A percentile compares a stretch with the other conserved stretches of the same genome.
Conservation (phyloP, 129 eudicot genomes). For the Flaveria trinervia region DNA sequence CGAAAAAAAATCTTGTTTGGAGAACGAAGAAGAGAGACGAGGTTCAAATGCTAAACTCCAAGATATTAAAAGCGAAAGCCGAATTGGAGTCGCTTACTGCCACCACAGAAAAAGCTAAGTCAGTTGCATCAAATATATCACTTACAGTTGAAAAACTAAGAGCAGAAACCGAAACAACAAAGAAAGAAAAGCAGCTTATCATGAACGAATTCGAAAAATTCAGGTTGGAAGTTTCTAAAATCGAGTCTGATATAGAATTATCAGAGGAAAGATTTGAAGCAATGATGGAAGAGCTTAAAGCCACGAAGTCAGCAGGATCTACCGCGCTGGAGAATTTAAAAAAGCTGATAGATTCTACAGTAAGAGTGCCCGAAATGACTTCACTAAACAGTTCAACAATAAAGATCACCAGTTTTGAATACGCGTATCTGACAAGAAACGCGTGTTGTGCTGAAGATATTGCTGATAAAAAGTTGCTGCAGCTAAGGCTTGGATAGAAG, state of each 20-base stretch:
- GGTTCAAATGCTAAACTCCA: constrained; percentile 59
- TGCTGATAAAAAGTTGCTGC: constrained; percentile 83
- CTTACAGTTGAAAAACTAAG: constrained; percentile 51
- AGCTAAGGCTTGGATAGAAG: constrained; percentile 85
- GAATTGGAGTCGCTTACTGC: constrained; percentile 54
- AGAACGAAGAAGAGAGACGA: constrained; percentile 53
- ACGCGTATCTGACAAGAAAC: constrained; percentile 61
- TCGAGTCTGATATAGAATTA: constrained; percentile 57
- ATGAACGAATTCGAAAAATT: constrained; percentile 43
- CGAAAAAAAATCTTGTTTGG: constrained; percentile 42
- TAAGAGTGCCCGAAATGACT: constrained; percentile 52
- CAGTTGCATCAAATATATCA: constrained; percentile 45
- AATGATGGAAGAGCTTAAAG: constrained; percentile 60
- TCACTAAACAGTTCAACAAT: constrained; percentile 51
- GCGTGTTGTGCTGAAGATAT: constrained; percentile 64
- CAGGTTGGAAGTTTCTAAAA: constrained; percentile 48
- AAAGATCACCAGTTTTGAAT: constrained; percentile 68
- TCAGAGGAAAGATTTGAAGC: constrained; percentile 55
- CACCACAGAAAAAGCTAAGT: constrained; percentile 53
- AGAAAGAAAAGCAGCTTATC: constrained; percentile 43
- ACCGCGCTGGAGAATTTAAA: constrained; percentile 57
- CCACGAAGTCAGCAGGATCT: constrained; percentile 53
- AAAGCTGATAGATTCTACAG: constrained; percentile 50
- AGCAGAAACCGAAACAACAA: constrained; percentile 56
- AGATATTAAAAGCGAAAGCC: constrained; percentile 62